These are phyloP conservation scores for Ramalina intermedia DNA, from an alignment of 495 filamentous ascomycete species.

Conservation along the genomic window DNA sequence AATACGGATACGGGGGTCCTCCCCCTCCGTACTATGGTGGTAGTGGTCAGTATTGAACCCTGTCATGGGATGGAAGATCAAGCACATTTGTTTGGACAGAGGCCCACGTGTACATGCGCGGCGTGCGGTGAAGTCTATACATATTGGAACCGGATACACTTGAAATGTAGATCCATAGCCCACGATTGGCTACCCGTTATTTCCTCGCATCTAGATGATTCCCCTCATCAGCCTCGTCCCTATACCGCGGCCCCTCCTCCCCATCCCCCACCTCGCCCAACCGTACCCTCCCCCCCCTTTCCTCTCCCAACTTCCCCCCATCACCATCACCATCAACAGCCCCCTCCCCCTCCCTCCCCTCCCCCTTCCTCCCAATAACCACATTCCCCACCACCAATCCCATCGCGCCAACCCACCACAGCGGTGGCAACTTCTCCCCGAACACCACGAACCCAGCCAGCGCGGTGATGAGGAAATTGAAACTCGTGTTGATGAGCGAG, in stretches of 20 bases:
- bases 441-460: slow-evolving; percentile 68
- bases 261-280: background rate
- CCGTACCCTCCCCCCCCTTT: slow-evolving; percentile 4
- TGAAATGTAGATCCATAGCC: too few species aligned
- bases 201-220: slow-evolving; percentile 6
- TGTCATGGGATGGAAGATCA: background rate
- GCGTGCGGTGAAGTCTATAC: background rate
- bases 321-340: background rate
- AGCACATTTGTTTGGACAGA: background rate
- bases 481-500: slow-evolving; percentile 79
- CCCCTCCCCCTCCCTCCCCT: slow-evolving; percentile 16
- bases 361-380: slow-evolving; percentile 72
- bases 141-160: background rate
- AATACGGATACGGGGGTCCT: slow-evolving; percentile 3
- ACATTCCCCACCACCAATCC: slow-evolving; percentile 83
- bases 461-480: slow-evolving; percentile 87
- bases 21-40: slow-evolving; percentile 3
- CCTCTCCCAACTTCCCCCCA: background rate
- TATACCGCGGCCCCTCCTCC: slow-evolving; percentile 3
- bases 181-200: background rate
- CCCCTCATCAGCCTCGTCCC: slow-evolving; percentile 9
- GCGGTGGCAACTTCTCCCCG: slow-evolving; percentile 49
- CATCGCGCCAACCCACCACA: slow-evolving; percentile 82
- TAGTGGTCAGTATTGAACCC: background rate
- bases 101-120: background rate